These are phyloP conservation scores for Debaryomycetaceae sp. DNA, from an alignment of 1,139 yeast genomes.

Conservation along the genomic window DNA sequence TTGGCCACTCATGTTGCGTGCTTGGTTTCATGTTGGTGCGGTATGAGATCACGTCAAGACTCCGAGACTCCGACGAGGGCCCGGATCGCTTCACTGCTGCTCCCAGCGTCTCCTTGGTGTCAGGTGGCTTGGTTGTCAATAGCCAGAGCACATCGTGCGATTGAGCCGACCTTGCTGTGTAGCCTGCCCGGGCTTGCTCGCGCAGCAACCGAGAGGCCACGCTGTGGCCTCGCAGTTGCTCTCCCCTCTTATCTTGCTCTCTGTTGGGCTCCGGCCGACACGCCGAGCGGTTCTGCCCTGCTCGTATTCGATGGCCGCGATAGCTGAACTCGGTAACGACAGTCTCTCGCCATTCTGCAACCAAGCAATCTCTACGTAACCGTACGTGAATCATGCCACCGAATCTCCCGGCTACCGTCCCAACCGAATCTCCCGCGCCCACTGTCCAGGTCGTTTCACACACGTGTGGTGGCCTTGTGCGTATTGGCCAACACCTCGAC, in stretches of 20 bases:
- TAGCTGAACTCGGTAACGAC: background rate
- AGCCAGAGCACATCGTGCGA: no score
- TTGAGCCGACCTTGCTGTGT: no score
- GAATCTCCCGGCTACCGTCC: no score
- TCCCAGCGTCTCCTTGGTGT: background rate
- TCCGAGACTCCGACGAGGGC: background rate
- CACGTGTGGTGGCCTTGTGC: background rate
- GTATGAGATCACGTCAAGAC: background rate
- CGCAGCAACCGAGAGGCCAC: background rate
- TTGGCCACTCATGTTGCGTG: background rate
- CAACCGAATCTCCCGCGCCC: no score
- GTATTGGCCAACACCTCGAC: background rate
- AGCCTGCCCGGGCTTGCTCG: no score
- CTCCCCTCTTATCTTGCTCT: background rate
- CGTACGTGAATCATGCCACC: background rate
- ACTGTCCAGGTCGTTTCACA: no score
- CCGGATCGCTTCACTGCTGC: background rate
- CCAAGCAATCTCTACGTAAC: background rate
- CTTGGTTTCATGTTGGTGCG: background rate
- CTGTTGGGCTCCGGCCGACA: no score
- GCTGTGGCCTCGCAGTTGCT: background rate
- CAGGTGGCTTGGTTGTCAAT: no score
- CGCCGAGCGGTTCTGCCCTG: no score
- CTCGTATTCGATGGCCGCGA: background rate
- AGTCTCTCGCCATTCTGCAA: background rate